phyloP scores from a whole-genome alignment of 768 basidiomycete genomes.

The Tephrocybe sp. region DNA sequence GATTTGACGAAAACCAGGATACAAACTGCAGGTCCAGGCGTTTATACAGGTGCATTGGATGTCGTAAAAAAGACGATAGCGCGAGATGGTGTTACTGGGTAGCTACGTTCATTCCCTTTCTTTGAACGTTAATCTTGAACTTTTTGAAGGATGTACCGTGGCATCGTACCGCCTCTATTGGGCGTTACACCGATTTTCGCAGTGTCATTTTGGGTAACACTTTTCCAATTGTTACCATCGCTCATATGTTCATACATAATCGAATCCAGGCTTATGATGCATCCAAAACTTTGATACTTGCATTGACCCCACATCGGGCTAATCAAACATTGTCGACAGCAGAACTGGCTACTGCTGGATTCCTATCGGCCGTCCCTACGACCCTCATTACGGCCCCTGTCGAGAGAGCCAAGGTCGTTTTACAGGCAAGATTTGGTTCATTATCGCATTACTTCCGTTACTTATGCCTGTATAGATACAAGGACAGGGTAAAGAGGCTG shows the following conservation, averaged over 20 bases:
- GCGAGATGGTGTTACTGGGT: conserved; percentile 91
- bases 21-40: conserved; percentile 87
- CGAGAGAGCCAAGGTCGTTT: conserved; percentile 92
- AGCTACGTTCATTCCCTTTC: conserved; percentile 15
- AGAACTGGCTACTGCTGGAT: conserved; percentile 92
- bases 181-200: conserved; percentile 99
- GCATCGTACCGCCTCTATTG: conserved; percentile 89
- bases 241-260: neutral
- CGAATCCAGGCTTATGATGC: conserved; percentile 79
- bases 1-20: conserved; percentile 95
- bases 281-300: conserved; percentile 82
- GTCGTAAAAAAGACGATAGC: conserved; percentile 90
- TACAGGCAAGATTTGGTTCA: conserved; percentile 58
- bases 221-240: conserved; percentile 4
- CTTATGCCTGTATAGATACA: conserved; percentile 56
- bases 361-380: conserved; percentile 89
- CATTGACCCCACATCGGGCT: conserved; percentile 74
- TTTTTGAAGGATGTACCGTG: conserved; percentile 71
- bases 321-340: conserved; percentile 58
- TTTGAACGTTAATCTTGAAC: neutral
- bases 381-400: conserved; percentile 94
- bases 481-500: conserved; percentile 62
- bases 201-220: conserved; percentile 90
- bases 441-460: neutral
- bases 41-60: conserved; percentile 90